phyloP scores from a whole-genome alignment of 2,329 filamentous ascomycete species.

The Botryosphaeria agaves region DNA sequence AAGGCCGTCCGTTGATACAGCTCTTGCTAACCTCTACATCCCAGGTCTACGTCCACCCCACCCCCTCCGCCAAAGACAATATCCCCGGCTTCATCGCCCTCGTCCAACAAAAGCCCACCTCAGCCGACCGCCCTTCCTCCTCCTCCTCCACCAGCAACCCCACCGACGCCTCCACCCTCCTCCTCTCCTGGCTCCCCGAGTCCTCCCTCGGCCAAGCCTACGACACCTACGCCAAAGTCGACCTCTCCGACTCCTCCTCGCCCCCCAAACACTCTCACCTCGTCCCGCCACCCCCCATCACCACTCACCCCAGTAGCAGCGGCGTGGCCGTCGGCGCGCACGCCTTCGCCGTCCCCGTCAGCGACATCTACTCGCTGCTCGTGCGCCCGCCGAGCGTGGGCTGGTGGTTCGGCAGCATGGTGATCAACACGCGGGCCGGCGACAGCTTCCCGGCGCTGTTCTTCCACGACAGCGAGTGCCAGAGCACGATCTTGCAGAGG shows the following conservation, averaged over 20 bases:
- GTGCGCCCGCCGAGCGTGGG: conserved; percentile 83
- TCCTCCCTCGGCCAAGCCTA: conserved; percentile 70
- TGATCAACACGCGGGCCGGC: conserved; percentile 80
- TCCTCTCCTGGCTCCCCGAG: conserved; percentile 90
- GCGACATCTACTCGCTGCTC: conserved; percentile 76
- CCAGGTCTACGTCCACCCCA: conserved; percentile 89
- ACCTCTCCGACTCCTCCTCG: conserved; percentile 64
- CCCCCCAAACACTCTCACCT: conserved; percentile 77
- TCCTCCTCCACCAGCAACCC: conserved; percentile 24
- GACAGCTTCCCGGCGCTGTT: conserved; percentile 92
- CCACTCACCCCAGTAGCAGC: conserved; percentile 51
- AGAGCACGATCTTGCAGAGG: conserved; percentile 86
- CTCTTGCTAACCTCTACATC: conserved; percentile 3
- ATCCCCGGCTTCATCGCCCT: conserved; percentile 87
- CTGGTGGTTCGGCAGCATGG: conserved; percentile 95
- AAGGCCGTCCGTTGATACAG: background rate
- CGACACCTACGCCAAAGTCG: conserved; percentile 88
- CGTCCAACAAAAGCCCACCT: conserved; percentile 63
- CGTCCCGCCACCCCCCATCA: conserved; percentile 78
- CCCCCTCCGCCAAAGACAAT: conserved; percentile 85
- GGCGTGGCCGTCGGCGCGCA: conserved; percentile 66
- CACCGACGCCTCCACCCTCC: conserved; percentile 48
- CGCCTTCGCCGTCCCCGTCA: conserved; percentile 80
- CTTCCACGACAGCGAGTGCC: conserved; percentile 94
- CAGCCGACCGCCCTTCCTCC: conserved; percentile 12